Percentiles rank a stretch among this genome's conserved stretches.
These are phyloP conservation scores for Neofusicoccum laricinum DNA, from an alignment of 2,329 filamentous ascomycete genomes.

Conservation along the genomic window DNA sequence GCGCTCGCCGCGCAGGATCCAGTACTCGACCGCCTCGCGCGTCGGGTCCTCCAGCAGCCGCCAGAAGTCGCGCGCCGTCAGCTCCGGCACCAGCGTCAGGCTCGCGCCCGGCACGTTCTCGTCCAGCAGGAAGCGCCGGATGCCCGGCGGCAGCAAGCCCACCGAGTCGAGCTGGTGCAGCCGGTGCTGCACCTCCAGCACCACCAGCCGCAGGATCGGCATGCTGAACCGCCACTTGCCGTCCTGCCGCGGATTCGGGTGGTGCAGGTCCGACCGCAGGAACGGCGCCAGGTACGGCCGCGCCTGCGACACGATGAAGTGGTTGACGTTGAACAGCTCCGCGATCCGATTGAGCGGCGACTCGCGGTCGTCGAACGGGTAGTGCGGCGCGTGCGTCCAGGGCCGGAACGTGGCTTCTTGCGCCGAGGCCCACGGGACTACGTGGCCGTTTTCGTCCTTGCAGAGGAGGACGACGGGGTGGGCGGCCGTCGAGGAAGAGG, in stretches of 20 bases:
- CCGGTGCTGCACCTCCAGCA: slow-evolving; percentile 75
- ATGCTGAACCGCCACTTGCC: slow-evolving; percentile 59
- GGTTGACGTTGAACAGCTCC: slow-evolving; percentile 88
- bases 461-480: slow-evolving; percentile 68
- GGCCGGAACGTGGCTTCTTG: slow-evolving; percentile 63
- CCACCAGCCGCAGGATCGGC: slow-evolving; percentile 61
- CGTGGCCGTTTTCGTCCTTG: slow-evolving; percentile 70
- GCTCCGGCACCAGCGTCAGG: slow-evolving; percentile 77
- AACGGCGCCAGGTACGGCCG: slow-evolving; percentile 87
- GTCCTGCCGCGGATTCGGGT: slow-evolving; percentile 60
- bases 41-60: slow-evolving; percentile 81
- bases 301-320: slow-evolving; percentile 92
- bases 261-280: slow-evolving; percentile 75
- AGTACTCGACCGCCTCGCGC: slow-evolving; percentile 71
- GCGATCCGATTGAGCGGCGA: slow-evolving; percentile 69
- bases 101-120: slow-evolving; percentile 76
- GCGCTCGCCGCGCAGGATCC: slow-evolving; percentile 79
- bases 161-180: slow-evolving; percentile 78
- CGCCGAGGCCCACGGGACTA: slow-evolving; percentile 69
- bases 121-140: slow-evolving; percentile 76
- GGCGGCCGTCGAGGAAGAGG: slow-evolving; percentile 63
- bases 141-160: slow-evolving; percentile 64
- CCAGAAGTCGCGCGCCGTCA: slow-evolving; percentile 70
- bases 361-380: slow-evolving; percentile 55
- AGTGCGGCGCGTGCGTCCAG: slow-evolving; percentile 52